Percentiles rank a stretch among this genome's conserved stretches.
Conservation (phyloP, 2,329 filamentous ascomycete species). For the Nemania sp. region DNA sequence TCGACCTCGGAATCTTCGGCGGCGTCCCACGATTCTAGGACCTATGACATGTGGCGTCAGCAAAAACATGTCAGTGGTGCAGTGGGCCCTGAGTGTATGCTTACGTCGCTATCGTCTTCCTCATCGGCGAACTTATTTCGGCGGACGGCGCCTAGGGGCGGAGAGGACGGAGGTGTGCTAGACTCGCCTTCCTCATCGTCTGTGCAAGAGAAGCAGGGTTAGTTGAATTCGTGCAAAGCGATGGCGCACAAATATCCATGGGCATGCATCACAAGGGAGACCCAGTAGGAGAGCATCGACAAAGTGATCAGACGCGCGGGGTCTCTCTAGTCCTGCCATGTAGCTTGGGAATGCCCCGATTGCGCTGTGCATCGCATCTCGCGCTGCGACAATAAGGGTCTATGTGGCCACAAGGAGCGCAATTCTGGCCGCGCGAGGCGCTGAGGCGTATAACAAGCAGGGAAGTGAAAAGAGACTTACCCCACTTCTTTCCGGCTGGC, state of each 20-base stretch:
- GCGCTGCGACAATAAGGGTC: conserved; percentile 20
- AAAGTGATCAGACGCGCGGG: conserved; percentile 24
- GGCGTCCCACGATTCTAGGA: conserved; percentile 95
- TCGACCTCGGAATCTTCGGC: conserved; percentile 96
- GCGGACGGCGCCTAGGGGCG: conserved; percentile 46
- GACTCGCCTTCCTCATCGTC: conserved; percentile 45
- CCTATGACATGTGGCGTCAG: conserved; percentile 51
- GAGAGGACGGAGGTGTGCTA: conserved; percentile 43
- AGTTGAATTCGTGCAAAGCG: conserved; percentile 25
- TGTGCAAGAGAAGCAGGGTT: conserved; percentile 31
- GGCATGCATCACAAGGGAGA: conserved; percentile 11
- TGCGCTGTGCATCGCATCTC: not conserved
- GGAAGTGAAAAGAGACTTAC: conserved; percentile 42
- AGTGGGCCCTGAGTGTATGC: conserved; percentile 28
- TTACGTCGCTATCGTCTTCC: conserved; percentile 80
- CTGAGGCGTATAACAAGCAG: not conserved
- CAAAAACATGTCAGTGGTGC: conserved; percentile 14
- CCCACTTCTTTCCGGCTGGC: conserved; percentile 45
- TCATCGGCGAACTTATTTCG: conserved; percentile 86
- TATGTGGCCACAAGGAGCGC: too few species aligned
- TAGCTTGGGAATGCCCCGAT: not conserved
- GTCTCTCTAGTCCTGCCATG: conserved; percentile 15
- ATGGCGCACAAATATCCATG: conserved; percentile 16
- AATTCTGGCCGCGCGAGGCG: too few species aligned
- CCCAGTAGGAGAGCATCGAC: conserved; percentile 11